These are phyloP conservation scores for Epichloe glyceriae DNA, from an alignment of 2,329 filamentous ascomycete genomes.

Conservation along the genomic window DNA sequence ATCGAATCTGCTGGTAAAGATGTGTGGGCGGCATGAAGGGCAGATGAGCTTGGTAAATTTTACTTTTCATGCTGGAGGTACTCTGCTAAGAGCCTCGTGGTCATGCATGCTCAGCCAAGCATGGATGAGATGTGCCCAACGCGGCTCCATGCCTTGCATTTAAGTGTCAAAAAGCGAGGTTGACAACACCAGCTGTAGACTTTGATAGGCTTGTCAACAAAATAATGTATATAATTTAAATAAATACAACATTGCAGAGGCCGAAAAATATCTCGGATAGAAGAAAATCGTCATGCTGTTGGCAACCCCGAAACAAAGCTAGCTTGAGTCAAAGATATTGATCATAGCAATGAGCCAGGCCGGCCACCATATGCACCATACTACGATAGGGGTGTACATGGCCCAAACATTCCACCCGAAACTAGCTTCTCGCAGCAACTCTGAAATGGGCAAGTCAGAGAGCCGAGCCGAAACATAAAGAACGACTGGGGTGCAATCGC, in stretches of 20 bases:
- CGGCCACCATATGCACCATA: slow-evolving; percentile 96
- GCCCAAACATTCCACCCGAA: slow-evolving; percentile 86
- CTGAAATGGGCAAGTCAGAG: slow-evolving; percentile 30
- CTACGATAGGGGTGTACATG: slow-evolving; percentile 74
- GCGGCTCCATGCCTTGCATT: neutral
- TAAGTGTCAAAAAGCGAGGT: neutral
- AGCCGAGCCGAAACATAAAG: slow-evolving; percentile 32
- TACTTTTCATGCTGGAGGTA: neutral
- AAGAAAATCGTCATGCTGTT: neutral
- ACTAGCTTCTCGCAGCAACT: slow-evolving; percentile 58
- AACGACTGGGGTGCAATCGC: slow-evolving; percentile 49
- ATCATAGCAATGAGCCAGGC: slow-evolving; percentile 63
- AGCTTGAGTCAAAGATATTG: slow-evolving; percentile 32
- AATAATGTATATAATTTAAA: neutral
- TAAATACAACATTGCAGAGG: neutral
- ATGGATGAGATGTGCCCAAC: neutral
- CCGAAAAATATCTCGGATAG: neutral
- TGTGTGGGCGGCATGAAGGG: slow-evolving; percentile 71
- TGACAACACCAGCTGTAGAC: neutral
- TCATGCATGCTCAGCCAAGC: neutral
- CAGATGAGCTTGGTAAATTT: neutral
- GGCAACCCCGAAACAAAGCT: neutral
- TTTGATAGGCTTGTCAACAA: neutral
- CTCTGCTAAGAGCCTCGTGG: neutral
- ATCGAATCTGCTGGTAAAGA: slow-evolving; percentile 89